Evolutionary conservation across 1,284 basidiomycete genomes (phyloP).

Genomic region (Neonothopanus nambi): DNA sequence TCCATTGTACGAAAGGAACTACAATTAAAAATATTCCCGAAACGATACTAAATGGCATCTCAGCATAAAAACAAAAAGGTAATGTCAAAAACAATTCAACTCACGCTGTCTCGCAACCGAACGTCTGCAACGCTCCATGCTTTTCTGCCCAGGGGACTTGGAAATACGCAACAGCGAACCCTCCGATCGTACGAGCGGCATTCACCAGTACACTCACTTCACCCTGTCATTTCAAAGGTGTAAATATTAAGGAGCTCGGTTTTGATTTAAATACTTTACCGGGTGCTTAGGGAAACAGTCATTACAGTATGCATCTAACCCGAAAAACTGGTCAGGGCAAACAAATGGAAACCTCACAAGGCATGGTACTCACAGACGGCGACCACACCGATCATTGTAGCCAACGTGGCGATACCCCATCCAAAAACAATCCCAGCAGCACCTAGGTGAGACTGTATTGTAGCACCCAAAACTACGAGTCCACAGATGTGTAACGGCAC

Average conservation of each 20-base stretch:
- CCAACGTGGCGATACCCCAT: constrained; percentile 57
- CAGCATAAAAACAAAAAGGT: no score
- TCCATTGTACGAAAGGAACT: no score
- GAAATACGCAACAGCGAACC: constrained; percentile 62
- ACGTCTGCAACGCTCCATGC: constrained; percentile 48
- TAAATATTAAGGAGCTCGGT: no score
- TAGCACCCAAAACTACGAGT: constrained; percentile 54
- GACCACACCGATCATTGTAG: constrained; percentile 60
- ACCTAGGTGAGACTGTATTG: constrained; percentile 51
- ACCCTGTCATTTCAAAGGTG: constrained; percentile 43
- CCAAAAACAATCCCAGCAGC: constrained; percentile 54
- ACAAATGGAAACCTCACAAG: neutral
- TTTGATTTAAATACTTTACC: constrained; percentile 27
- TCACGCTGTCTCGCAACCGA: constrained; percentile 51
- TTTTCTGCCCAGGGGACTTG: constrained; percentile 53
- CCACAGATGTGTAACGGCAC: constrained; percentile 60
- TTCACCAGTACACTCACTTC: constrained; percentile 64
- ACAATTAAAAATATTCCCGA: no score
- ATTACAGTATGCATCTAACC: constrained; percentile 52
- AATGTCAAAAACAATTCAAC: constrained; percentile 10
- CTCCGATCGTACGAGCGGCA: constrained; percentile 55
- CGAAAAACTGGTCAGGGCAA: neutral
- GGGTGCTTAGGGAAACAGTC: constrained; percentile 45
- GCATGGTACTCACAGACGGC: constrained; percentile 47
- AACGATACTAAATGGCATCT: no score